Percentiles rank a stretch among this genome's conserved stretches.
Evolutionary conservation across 306 rosid genomes (phyloP).

Genomic region (Hippophae tibetana): DNA sequence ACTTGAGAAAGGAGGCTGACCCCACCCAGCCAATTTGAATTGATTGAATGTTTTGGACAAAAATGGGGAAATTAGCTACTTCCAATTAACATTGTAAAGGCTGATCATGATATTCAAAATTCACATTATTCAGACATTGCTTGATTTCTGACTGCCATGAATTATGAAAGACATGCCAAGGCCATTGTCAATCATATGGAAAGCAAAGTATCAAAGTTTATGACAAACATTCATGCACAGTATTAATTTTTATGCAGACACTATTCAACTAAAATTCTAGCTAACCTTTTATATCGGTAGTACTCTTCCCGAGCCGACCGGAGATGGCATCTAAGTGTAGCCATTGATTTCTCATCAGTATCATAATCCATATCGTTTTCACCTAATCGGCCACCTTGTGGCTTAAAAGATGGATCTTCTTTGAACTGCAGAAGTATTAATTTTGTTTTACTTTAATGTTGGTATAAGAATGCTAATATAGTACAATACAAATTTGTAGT

Average conservation of each 20-base stretch:
- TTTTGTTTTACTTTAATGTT: too few relatives aligned
- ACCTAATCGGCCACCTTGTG: constrained; percentile 87
- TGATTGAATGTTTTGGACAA: too few relatives aligned
- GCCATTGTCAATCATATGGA: background rate
- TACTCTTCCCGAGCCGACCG: constrained; percentile 89
- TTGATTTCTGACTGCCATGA: too few relatives aligned
- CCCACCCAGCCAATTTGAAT: too few relatives aligned
- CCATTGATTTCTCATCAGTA: constrained; percentile 98
- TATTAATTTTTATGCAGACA: background rate
- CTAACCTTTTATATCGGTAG: constrained; percentile 82
- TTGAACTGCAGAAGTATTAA: constrained; percentile 42
- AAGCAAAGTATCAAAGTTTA: background rate
- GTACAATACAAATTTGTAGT: constrained; percentile 5
- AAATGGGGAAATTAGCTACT: too few relatives aligned
- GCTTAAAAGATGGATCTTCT: constrained; percentile 92
- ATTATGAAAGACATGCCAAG: too few relatives aligned
- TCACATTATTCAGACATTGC: too few relatives aligned
- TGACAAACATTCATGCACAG: background rate
- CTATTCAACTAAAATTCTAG: constrained; percentile 13
- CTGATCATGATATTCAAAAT: too few relatives aligned
- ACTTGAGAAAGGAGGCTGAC: too few relatives aligned
- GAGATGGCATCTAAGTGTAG: constrained; percentile 84
- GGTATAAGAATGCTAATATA: background rate
- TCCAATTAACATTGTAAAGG: too few relatives aligned
- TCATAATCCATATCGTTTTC: constrained; percentile 95